Conservation (phyloP, 768 basidiomycete species). For the Paxillus ammoniavirescens region DNA sequence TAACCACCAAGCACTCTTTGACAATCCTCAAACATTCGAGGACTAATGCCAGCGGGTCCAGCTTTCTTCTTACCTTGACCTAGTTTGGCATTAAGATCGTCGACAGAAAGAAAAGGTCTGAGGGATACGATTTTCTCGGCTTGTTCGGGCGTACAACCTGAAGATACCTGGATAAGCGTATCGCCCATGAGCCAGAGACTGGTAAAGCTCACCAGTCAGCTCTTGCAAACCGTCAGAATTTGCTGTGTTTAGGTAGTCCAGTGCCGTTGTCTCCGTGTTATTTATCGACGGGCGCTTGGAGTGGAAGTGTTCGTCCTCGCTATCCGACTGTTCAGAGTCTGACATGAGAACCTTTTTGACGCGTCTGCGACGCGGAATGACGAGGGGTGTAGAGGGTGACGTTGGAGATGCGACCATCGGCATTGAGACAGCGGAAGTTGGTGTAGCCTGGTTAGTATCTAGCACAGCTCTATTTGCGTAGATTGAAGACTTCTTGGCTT, state of each 20-base stretch:
- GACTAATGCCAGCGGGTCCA: constrained; percentile 78
- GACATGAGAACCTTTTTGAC: constrained; percentile 63
- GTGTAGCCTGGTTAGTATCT: constrained; percentile 45
- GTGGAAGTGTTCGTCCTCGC: constrained; percentile 41
- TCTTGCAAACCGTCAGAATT: constrained; percentile 66
- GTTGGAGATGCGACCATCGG: constrained; percentile 34
- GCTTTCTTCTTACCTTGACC: constrained; percentile 87
- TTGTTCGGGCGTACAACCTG: constrained; percentile 80
- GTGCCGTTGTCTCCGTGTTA: constrained; percentile 48
- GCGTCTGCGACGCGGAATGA: constrained; percentile 48
- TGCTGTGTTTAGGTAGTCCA: constrained; percentile 69
- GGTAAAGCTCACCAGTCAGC: constrained; percentile 56
- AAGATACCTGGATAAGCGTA: constrained; percentile 4
- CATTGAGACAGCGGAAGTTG: constrained; percentile 29
- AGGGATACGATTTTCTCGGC: constrained; percentile 74
- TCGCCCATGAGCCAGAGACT: background rate
- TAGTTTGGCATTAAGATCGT: constrained; percentile 74
- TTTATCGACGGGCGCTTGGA: constrained; percentile 34
- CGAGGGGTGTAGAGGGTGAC: constrained; percentile 43
- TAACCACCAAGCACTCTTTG: constrained; percentile 82
- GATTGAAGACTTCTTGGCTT: constrained; percentile 81
- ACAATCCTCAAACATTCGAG: constrained; percentile 90
- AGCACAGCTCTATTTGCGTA: constrained; percentile 65
- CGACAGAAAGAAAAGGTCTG: constrained; percentile 76
- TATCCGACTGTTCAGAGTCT: constrained; percentile 53